These are phyloP conservation scores for Apophysomyces variabilis DNA, from an alignment of 371 early-diverging fungal genomes.

Conservation along the genomic window DNA sequence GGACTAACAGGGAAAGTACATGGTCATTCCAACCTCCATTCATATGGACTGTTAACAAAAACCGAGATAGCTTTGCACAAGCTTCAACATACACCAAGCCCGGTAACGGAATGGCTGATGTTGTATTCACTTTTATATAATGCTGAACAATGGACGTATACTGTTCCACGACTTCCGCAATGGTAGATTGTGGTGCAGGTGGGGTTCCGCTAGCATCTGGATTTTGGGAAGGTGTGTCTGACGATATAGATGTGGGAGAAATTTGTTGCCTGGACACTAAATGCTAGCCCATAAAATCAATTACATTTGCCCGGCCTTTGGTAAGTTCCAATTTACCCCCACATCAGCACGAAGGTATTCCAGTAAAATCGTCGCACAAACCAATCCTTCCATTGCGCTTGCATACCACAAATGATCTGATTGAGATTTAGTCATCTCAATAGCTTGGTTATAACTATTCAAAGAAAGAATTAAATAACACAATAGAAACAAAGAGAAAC, in stretches of 20 bases:
- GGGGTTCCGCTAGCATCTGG: slow-evolving; percentile 27
- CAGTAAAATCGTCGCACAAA: slow-evolving; percentile 64
- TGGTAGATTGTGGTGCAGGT: slow-evolving; percentile 43
- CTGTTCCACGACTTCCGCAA: slow-evolving; percentile 55
- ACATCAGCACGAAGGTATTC: slow-evolving; percentile 67
- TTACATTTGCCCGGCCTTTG: background rate
- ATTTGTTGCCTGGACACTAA: slow-evolving; percentile 26
- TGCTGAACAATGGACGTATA: slow-evolving; percentile 47
- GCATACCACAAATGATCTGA: slow-evolving; percentile 82
- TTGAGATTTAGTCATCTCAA: slow-evolving; percentile 69
- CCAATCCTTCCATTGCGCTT: slow-evolving; percentile 77
- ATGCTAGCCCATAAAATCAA: slow-evolving; percentile 17
- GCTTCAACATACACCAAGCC: slow-evolving; percentile 51
- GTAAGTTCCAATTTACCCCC: slow-evolving; percentile 44
- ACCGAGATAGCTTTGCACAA: slow-evolving; percentile 46
- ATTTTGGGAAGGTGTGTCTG: slow-evolving; percentile 19
- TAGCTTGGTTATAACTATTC: slow-evolving; percentile 65
- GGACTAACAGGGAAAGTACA: slow-evolving; percentile 27
- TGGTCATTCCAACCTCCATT: slow-evolving; percentile 41
- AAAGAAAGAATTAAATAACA: background rate
- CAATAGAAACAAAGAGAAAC: background rate
- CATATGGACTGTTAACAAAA: slow-evolving; percentile 37
- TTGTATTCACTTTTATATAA: slow-evolving; percentile 52
- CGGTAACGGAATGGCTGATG: slow-evolving; percentile 35
- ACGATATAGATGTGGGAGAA: slow-evolving; percentile 20